Percentiles rank a stretch among this genome's conserved stretches.
Evolutionary conservation across 1,284 basidiomycete genomes (phyloP).

Genomic region (Bjerkandera adusta): DNA sequence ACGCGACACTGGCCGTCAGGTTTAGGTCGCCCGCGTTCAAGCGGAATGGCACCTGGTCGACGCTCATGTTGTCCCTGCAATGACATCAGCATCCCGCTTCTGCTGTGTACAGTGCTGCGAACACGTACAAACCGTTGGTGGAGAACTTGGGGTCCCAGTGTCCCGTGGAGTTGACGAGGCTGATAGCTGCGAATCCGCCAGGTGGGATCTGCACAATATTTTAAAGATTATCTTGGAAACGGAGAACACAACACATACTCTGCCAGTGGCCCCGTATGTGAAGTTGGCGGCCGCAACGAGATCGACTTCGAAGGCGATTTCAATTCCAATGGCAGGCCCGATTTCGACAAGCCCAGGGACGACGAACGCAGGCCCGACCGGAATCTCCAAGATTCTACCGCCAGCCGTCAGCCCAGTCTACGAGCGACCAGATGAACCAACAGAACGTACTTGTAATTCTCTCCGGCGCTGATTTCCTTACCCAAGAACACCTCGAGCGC

Average conservation of each 20-base stretch:
- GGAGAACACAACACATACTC: background rate
- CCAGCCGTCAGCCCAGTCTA: no score
- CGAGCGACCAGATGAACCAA: no score
- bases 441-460: slow-evolving; percentile 4
- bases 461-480: background rate
- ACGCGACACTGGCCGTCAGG: slow-evolving; percentile 6
- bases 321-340: slow-evolving; percentile 10
- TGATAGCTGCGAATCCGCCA: slow-evolving; percentile 13
- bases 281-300: slow-evolving; percentile 8
- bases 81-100: no score
- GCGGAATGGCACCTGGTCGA: slow-evolving; percentile 11
- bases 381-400: background rate
- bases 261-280: slow-evolving; percentile 8
- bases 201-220: slow-evolving; percentile 1
- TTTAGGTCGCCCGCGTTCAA: slow-evolving; percentile 11
- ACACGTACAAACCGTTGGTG: slow-evolving; percentile 4
- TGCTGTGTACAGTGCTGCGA: background rate
- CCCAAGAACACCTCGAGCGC: slow-evolving; percentile 11
- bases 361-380: background rate
- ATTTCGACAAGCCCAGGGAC: slow-evolving; percentile 9
- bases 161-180: slow-evolving; percentile 8
- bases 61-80: slow-evolving; percentile 1
- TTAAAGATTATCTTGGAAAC: no score
- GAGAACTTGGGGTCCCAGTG: slow-evolving; percentile 4
- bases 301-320: slow-evolving; percentile 9